phyloP scores from a whole-genome alignment of 2,329 filamentous ascomycete genomes.

The Epichloe bromicola region DNA sequence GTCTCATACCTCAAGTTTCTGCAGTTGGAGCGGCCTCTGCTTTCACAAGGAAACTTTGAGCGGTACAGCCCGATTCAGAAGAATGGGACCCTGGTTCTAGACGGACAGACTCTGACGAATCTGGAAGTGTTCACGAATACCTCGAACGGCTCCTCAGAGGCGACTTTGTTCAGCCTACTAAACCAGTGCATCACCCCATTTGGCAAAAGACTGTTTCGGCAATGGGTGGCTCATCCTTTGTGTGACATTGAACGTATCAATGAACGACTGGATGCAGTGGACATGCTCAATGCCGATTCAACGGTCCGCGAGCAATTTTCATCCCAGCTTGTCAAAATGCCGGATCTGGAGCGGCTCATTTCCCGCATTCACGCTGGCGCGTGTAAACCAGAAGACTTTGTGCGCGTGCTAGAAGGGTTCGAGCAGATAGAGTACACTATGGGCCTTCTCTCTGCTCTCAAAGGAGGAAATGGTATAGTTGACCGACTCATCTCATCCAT shows the following conservation, averaged over 20 bases:
- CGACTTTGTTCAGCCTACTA: conserved; percentile 79
- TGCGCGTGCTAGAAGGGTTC: conserved; percentile 86
- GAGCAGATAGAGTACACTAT: conserved; percentile 97
- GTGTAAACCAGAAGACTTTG: conserved; percentile 86
- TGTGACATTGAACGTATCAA: conserved; percentile 83
- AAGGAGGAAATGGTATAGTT: conserved; percentile 69
- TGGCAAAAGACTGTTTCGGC: conserved; percentile 86
- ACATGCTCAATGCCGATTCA: conserved; percentile 75
- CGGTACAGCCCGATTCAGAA: conserved; percentile 85
- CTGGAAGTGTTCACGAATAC: conserved; percentile 95
- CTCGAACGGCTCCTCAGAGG: conserved; percentile 70
- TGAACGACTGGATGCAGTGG: conserved; percentile 84
- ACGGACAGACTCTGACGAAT: conserved; percentile 94
- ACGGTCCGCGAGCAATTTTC: conserved; percentile 77
- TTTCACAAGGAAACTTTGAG: conserved; percentile 83
- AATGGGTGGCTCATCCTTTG: conserved; percentile 94
- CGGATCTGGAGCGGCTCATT: conserved; percentile 85
- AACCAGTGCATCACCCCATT: conserved; percentile 95
- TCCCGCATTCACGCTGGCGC: conserved; percentile 85
- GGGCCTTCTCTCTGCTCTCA: conserved; percentile 59
- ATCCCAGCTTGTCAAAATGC: conserved; percentile 77
- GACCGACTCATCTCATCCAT: conserved; percentile 72
- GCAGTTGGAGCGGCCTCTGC: conserved; percentile 75
- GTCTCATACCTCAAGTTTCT: conserved; percentile 75
- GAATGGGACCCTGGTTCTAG: conserved; percentile 82